phyloP scores from a whole-genome alignment of 495 filamentous ascomycete genomes.

The Corynascus novoguineensis region DNA sequence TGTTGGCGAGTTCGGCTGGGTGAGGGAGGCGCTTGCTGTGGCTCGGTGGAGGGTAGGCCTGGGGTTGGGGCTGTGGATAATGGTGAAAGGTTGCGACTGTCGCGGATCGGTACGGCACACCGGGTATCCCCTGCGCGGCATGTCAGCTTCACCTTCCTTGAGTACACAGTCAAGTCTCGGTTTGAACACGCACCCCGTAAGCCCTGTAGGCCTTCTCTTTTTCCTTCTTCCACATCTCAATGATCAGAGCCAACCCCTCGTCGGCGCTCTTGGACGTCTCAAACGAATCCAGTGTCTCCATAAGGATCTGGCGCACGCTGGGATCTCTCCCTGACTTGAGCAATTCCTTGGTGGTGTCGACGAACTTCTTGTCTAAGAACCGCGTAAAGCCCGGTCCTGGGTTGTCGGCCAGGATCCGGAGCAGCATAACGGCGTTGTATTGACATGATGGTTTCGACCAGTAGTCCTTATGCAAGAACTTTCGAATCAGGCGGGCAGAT shows the following conservation, averaged over 20 bases:
- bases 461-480: constrained; percentile 68
- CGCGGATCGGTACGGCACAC: neutral
- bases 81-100: constrained; percentile 2
- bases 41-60: constrained; percentile 34
- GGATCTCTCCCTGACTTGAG: constrained; percentile 65
- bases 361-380: constrained; percentile 78
- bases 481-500: constrained; percentile 70
- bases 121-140: neutral
- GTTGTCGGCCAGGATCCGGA: constrained; percentile 88
- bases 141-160: neutral
- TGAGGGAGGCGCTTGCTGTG: constrained; percentile 54
- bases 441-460: constrained; percentile 59
- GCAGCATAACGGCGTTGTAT: constrained; percentile 95
- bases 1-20: constrained; percentile 71
- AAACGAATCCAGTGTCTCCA: constrained; percentile 76
- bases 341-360: constrained; percentile 66
- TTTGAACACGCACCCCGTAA: constrained; percentile 35
- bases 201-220: constrained; percentile 55
- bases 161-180: neutral
- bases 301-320: constrained; percentile 73
- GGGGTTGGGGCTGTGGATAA: constrained; percentile 25
- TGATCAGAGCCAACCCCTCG: constrained; percentile 58
- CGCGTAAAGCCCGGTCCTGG: constrained; percentile 83
- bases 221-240: constrained; percentile 87
- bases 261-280: constrained; percentile 63